Base-by-base conservation (phyloP, 2,329 filamentous ascomycete species). In the Colletotrichum sp. region DNA sequence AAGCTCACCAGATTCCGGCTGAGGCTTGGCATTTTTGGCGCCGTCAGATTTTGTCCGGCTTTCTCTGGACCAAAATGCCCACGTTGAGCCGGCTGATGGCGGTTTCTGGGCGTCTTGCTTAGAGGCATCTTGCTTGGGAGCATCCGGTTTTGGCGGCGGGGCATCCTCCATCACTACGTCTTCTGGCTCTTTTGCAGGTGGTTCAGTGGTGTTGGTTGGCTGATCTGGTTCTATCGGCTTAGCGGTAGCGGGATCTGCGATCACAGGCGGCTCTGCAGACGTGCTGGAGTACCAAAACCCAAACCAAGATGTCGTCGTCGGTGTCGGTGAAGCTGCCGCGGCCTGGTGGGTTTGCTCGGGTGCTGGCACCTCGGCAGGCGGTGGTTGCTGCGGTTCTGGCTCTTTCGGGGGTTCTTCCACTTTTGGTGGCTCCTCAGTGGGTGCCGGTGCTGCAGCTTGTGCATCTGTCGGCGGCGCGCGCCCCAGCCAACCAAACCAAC, bases 21-120 rank as follows among this genome's bases (percentile, higher is more conserved):
- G 72, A 5, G 52, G 7, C 3, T 80, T 38, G 13, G 80, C 70
- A 34, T 9, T 55, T 18, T 72, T 72, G 64, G 84, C 85, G 1
- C 79, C 81, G 5, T 79, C 79, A 12, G 82, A 78, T 55, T 84
- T 86, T 9, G 85, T 81, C 1, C 83, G 78, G 3, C 87, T 83
- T 78, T 93, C 92, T 61, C 89, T 90, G 16, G 93, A 95, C 94
- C 94, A 96, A 78, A 96, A 96, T 0, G 93, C 94, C 94, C 94
- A 96, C 0, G 93, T 94, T 1, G 94, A 94, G 14, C 90, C 90
- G 21, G 87, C 86, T 18, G 89, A 86, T 7, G 88, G 88, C n/a
- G 83, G 80, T 30, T 75, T 73, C 3, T 84, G 79, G 10, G 34
- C 79, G 71, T 84, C 76, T 36, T 79, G 81, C 71, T 43, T 73